These are phyloP conservation scores for Russula griseocarnosa DNA, from an alignment of 768 basidiomycete genomes.

Conservation along the genomic window DNA sequence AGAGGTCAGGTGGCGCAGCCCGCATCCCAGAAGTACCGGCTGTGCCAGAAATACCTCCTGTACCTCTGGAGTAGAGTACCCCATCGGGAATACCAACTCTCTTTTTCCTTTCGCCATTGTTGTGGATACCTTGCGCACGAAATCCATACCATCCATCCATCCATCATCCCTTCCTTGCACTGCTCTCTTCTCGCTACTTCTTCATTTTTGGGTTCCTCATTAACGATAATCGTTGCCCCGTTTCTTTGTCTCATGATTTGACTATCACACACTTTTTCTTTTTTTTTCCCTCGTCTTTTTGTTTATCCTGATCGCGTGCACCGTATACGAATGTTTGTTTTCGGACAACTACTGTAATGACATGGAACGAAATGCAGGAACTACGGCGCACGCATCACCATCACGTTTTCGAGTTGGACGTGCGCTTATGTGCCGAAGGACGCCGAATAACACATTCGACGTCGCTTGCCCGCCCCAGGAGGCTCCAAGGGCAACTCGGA, in stretches of 20 bases:
- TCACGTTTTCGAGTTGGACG: too few relatives aligned
- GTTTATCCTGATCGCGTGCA: conserved; percentile 6
- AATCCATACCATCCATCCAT: conserved; percentile 29
- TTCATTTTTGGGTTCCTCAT: not conserved
- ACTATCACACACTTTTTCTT: not conserved
- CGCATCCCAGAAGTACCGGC: conserved; percentile 33
- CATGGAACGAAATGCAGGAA: not conserved
- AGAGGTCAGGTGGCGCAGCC: conserved; percentile 44
- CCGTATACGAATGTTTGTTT: conserved; percentile 7
- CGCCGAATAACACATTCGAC: too few relatives aligned
- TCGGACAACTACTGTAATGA: conserved; percentile 14
- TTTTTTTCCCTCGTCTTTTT: not conserved
- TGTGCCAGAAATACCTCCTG: conserved; percentile 31
- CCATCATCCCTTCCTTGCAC: not conserved
- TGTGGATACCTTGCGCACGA: conserved; percentile 33
- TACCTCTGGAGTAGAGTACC: conserved; percentile 10
- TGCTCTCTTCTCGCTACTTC: not conserved
- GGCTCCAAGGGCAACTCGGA: too few relatives aligned
- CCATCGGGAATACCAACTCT: not conserved
- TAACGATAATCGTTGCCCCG: conserved; percentile 1
- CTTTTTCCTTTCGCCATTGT: conserved; percentile 3
- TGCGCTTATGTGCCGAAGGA: too few relatives aligned
- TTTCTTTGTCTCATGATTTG: conserved; percentile 14
- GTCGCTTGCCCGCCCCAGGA: too few relatives aligned
- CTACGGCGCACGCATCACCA: not conserved